These are phyloP conservation scores for Trametes versicolor DNA, from an alignment of 1,284 basidiomycete genomes.

Conservation along the genomic window DNA sequence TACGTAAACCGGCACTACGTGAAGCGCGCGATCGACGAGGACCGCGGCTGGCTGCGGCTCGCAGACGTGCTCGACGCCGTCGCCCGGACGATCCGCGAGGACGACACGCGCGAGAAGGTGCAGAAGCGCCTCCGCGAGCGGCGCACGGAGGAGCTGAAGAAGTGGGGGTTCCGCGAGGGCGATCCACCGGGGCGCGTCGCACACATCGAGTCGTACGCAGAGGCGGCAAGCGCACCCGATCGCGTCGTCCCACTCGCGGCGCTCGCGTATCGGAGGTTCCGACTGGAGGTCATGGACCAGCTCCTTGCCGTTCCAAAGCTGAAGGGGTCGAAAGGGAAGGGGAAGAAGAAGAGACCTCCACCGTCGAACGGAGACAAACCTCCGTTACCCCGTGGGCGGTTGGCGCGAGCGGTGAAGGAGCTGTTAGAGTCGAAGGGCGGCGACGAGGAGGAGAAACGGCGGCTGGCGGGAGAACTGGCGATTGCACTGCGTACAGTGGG, in stretches of 20 bases:
- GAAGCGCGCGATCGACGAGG: slow-evolving; percentile 78
- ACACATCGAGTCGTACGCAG: slow-evolving; percentile 71
- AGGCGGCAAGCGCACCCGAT: slow-evolving; percentile 73
- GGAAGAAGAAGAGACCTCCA: slow-evolving; percentile 54
- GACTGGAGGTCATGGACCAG: slow-evolving; percentile 75
- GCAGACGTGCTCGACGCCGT: slow-evolving; percentile 72
- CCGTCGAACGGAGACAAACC: slow-evolving; percentile 42
- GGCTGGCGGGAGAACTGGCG: slow-evolving; percentile 60
- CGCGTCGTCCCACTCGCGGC: slow-evolving; percentile 70
- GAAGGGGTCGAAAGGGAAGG: slow-evolving; percentile 51
- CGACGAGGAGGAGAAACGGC: slow-evolving; percentile 55
- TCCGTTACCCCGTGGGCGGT: slow-evolving; percentile 67
- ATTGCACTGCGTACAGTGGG: slow-evolving; percentile 61
- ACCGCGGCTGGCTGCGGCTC: slow-evolving; percentile 77
- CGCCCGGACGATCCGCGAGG: slow-evolving; percentile 59
- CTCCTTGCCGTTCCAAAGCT: slow-evolving; percentile 71
- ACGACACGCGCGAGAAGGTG: slow-evolving; percentile 66
- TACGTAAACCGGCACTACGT: slow-evolving; percentile 84
- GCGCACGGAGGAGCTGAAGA: slow-evolving; percentile 66
- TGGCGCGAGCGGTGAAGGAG: slow-evolving; percentile 72
- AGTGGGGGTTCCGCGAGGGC: slow-evolving; percentile 72
- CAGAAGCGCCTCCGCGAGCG: slow-evolving; percentile 65
- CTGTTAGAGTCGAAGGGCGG: slow-evolving; percentile 63
- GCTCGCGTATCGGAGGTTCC: slow-evolving; percentile 73
- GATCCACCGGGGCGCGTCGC: slow-evolving; percentile 57